Evolutionary conservation across 106 monocot species (phyloP).

Genomic region (Posidonia australis): DNA sequence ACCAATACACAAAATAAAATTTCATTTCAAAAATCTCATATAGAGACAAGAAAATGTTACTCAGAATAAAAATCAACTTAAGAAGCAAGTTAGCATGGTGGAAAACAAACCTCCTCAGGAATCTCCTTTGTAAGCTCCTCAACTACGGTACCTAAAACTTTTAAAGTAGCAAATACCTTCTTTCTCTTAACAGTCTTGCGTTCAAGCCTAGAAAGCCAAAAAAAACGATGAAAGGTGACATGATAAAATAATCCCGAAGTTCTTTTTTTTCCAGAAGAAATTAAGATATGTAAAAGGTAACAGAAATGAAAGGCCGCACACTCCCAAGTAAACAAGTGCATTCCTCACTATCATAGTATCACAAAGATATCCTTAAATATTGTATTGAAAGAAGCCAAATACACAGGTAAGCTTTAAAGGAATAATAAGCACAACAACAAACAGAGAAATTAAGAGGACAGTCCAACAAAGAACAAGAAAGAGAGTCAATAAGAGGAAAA

Average conservation of each 20-base stretch:
- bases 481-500: too few species aligned
- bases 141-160: slow-evolving; percentile 78
- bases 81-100: background rate
- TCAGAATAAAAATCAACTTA: background rate
- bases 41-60: background rate
- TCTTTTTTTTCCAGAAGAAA: too few species aligned
- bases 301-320: too few species aligned
- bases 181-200: slow-evolving; percentile 75
- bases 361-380: too few species aligned
- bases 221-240: background rate
- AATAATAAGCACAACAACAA: too few species aligned
- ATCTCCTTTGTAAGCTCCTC: slow-evolving; percentile 79
- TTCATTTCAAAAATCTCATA: background rate
- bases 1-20: background rate
- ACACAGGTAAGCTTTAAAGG: too few species aligned
- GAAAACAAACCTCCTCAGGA: slow-evolving; percentile 61
- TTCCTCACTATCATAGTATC: too few species aligned
- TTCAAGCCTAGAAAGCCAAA: slow-evolving; percentile 44
- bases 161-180: slow-evolving; percentile 79
- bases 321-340: too few species aligned
- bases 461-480: too few species aligned
- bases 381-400: too few species aligned
- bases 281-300: too few species aligned
- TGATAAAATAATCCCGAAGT: background rate
- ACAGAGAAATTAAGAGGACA: too few species aligned